These are phyloP conservation scores for Yamadazyma pseudoaaseri DNA, from an alignment of 1,139 yeast species.

Conservation along the genomic window DNA sequence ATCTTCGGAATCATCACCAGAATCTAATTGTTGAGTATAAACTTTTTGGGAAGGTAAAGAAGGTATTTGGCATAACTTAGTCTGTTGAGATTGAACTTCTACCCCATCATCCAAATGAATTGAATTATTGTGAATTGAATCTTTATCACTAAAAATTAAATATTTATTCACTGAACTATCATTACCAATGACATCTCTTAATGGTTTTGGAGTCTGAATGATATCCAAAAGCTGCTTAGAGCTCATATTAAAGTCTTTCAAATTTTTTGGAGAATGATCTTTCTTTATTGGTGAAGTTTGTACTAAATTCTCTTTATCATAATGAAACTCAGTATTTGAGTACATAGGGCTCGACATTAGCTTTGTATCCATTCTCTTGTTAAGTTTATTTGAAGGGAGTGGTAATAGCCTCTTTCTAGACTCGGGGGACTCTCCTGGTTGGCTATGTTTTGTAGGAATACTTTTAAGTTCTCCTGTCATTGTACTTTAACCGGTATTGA, in stretches of 20 bases:
- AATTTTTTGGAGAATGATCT: not conserved
- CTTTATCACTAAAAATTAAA: constrained; percentile 8
- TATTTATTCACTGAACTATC: constrained; percentile 9
- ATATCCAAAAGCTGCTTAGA: constrained; percentile 4
- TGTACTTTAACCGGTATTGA: not conserved
- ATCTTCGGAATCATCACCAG: constrained; percentile 1
- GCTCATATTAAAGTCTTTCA: constrained; percentile 1
- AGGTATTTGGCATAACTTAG: not conserved
- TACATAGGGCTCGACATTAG: constrained; percentile 5
- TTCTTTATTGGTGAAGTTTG: constrained; percentile 10
- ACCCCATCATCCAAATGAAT: constrained; percentile 3
- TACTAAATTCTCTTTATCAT: constrained; percentile 8
- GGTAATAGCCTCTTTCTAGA: constrained; percentile 1
- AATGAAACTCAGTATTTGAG: constrained; percentile 1
- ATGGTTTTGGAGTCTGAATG: constrained; percentile 6
- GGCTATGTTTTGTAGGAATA: not conserved
- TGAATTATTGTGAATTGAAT: constrained; percentile 3
- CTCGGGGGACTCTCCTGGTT: not conserved
- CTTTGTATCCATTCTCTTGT: constrained; percentile 5
- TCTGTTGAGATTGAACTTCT: constrained; percentile 2
- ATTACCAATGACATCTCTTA: constrained; percentile 2
- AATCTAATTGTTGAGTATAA: constrained; percentile 1
- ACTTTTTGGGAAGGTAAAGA: not conserved
- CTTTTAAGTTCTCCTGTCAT: not conserved
- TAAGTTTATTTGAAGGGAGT: constrained; percentile 1